Evolutionary conservation across 164 flowering plant species (phyloP), one percentile per base, ranked within the genome.

Genomic region (Nymphaea thermarum): DNA sequence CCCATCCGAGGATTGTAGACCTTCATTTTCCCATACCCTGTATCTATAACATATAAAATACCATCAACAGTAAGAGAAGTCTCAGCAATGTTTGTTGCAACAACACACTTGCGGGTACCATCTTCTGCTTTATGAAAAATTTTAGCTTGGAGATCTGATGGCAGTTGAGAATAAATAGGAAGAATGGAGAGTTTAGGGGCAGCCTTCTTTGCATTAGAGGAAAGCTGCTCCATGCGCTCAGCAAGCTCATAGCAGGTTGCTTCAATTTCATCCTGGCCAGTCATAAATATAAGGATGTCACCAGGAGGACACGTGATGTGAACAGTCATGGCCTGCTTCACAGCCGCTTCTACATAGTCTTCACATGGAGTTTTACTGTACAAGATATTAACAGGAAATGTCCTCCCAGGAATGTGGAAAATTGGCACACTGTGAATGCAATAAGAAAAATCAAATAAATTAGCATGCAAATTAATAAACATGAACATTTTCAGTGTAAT

Each of bases 231-330:
- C 85, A 90, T 86, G 44, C 97, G 87, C 71, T 94, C 98, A 2
- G 83, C 81, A 65, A 94, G 92, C 11, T 96, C 87, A 80, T 82
- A 86, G 69, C 99, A 94, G 14, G 99, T 85, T 51, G 98, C 96
- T 79, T 94, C 99, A 64, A 94, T 94, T 77, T 94, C 99, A 79
- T 94, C 99, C 76, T 94, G 98, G 61, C 99, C 99, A 43, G 99
- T 94, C 98, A 94, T 87, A 78, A 94, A 94, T 53, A 94, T 88
- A 44, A 94, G 95, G 67, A 94, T 91, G 69, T 91, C 99, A 17
- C 99, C 99, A 4, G 96, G 92, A 60, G 91, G 83, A 63, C 93
- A 85, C 14, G 95, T 91, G 64, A 94, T 88, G 77, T 94, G 98
- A 57, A 91, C 81, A 5, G 88, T 81, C 93, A 94, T 88, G 36